Evolutionary conservation across 345 rosid species (phyloP).

Genomic region (Eucalyptus pumila): DNA sequence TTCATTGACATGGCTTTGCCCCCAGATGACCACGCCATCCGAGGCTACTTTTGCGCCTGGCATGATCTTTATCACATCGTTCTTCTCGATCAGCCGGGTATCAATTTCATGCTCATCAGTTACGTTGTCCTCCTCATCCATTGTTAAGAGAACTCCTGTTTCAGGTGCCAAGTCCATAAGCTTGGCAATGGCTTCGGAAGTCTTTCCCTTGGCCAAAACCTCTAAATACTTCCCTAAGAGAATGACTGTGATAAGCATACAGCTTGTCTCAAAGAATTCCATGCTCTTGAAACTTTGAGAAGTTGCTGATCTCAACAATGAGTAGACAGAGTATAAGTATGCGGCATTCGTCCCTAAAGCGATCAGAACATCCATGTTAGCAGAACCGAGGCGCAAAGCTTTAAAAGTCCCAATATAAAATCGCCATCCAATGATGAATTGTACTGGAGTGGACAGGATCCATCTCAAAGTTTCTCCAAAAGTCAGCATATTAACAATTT

Average conservation of each 20-base stretch:
- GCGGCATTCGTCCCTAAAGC: conserved; percentile 88
- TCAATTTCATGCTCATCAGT: conserved; percentile 62
- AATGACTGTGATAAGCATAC: conserved; percentile 87
- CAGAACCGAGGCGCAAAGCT: conserved; percentile 61
- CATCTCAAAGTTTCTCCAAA: conserved; percentile 56
- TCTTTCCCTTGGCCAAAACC: conserved; percentile 74
- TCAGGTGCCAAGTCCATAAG: conserved; percentile 72
- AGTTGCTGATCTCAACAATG: conserved; percentile 59
- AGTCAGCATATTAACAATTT: conserved; percentile 57
- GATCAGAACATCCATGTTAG: conserved; percentile 87
- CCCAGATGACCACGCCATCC: conserved; percentile 63
- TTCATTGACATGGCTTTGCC: conserved; percentile 68
- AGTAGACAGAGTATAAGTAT: conserved; percentile 75
- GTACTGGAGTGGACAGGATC: conserved; percentile 71
- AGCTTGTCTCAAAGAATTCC: conserved; percentile 85
- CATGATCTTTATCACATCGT: conserved; percentile 62
- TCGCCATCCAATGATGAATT: conserved; percentile 65
- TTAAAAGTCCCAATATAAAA: conserved; percentile 69
- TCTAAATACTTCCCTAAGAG: conserved; percentile 83
- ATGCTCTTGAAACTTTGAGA: conserved; percentile 46
- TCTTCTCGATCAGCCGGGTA: conserved; percentile 63
- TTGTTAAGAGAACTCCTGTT: conserved; percentile 44
- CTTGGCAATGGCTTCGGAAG: conserved; percentile 84
- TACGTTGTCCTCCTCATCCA: conserved; percentile 49
- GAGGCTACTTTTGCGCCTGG: conserved; percentile 70